Percentiles rank a stretch among this genome's conserved stretches.
Evolutionary conservation across 148 eudicot species (phyloP).

Genomic region (Chenopodium album): DNA sequence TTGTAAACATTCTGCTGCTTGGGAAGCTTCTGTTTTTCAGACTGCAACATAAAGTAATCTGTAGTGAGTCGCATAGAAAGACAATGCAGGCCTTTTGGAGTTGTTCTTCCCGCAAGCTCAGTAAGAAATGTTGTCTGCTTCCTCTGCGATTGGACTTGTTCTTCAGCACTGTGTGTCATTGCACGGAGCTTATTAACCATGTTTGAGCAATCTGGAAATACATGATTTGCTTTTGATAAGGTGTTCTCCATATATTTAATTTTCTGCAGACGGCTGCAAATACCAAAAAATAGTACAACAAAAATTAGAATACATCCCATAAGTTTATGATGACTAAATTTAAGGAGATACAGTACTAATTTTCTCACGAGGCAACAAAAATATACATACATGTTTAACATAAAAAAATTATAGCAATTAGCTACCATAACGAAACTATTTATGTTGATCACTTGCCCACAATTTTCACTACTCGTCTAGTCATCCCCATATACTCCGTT

Average conservation of each 20-base stretch:
- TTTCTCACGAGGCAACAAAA: not conserved
- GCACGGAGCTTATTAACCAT: conserved; percentile 78
- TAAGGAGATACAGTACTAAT: not conserved
- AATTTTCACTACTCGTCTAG: too few relatives aligned
- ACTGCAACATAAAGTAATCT: conserved; percentile 62
- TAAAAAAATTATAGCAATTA: not conserved
- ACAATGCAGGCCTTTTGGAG: conserved; percentile 95
- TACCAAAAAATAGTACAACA: conserved; percentile 1
- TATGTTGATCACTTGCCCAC: not conserved
- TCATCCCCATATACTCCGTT: too few relatives aligned
- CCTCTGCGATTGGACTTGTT: conserved; percentile 59
- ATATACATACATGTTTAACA: not conserved
- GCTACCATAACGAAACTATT: not conserved
- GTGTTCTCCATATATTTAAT: conserved; percentile 67
- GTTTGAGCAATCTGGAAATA: conserved; percentile 70
- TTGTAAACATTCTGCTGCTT: conserved; percentile 50
- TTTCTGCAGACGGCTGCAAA: conserved; percentile 64
- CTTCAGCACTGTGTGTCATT: conserved; percentile 80
- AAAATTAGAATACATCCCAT: not conserved
- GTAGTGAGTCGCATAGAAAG: conserved; percentile 92
- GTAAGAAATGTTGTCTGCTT: conserved; percentile 55
- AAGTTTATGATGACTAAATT: not conserved
- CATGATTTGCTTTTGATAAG: conserved; percentile 66
- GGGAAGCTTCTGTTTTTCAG: conserved; percentile 54
- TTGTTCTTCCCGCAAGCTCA: conserved; percentile 87